Conservation (phyloP, 2,329 filamentous ascomycete genomes). For the Colletotrichum sp. region DNA sequence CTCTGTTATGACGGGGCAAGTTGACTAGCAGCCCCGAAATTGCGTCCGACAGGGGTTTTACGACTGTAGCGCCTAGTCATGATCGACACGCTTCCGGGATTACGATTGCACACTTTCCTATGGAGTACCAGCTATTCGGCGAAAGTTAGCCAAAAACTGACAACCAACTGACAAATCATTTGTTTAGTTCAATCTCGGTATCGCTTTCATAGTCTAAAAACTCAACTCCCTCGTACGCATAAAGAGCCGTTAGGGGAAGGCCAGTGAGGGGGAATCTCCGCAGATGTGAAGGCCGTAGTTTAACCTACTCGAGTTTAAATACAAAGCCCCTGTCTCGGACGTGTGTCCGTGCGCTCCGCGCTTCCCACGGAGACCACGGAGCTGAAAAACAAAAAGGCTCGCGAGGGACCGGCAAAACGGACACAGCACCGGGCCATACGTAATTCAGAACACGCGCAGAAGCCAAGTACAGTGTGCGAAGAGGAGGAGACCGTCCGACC, state of each 20-base stretch:
- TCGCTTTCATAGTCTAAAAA: neutral
- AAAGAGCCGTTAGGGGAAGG: neutral
- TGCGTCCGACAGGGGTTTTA: neutral
- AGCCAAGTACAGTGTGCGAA: neutral
- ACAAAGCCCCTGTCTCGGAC: neutral
- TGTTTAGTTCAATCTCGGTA: neutral
- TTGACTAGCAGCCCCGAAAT: neutral
- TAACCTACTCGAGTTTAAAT: neutral
- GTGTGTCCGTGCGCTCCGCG: neutral
- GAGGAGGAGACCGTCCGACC: neutral
- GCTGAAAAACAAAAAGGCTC: neutral
- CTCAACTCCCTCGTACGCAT: neutral
- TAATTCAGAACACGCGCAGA: neutral
- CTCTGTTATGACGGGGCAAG: neutral
- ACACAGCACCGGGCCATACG: neutral
- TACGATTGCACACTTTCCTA: neutral
- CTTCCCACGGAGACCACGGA: slow-evolving; percentile 1
- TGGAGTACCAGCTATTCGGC: neutral
- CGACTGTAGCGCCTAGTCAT: neutral
- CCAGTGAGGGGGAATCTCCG: neutral
- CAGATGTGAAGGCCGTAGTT: neutral
- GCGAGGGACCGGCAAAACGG: neutral
- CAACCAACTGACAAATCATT: neutral
- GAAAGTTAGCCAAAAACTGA: neutral
- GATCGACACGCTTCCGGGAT: neutral